Conservation (phyloP, 2,329 filamentous ascomycete species). For the Neonectria sp. region DNA sequence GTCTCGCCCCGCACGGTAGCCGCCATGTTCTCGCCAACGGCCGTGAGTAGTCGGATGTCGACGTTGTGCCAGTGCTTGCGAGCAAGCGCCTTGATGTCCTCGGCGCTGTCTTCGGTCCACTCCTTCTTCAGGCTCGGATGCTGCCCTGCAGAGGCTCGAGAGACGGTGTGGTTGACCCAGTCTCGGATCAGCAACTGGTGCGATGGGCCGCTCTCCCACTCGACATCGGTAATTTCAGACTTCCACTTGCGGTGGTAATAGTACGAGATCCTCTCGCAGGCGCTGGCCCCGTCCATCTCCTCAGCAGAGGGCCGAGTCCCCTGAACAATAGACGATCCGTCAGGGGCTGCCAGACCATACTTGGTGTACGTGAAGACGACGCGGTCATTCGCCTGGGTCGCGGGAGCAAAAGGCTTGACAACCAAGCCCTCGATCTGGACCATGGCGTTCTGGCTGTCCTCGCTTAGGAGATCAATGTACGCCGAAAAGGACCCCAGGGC, state of each 20-base stretch:
- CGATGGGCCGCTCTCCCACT: neutral
- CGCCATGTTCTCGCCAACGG: conserved; percentile 5
- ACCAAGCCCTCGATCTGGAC: conserved; percentile 8
- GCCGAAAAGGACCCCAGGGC: conserved; percentile 1
- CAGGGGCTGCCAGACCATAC: neutral
- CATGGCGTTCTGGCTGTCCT: neutral
- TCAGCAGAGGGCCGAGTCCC: neutral
- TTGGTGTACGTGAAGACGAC: neutral
- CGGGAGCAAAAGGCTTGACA: neutral
- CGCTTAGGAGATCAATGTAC: conserved; percentile 3
- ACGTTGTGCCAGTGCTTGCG: neutral
- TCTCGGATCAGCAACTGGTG: neutral
- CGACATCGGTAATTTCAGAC: no score
- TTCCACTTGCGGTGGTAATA: no score
- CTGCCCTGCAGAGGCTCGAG: conserved; percentile 3
- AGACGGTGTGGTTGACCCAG: neutral
- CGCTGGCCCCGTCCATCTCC: neutral
- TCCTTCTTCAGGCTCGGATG: conserved; percentile 1
- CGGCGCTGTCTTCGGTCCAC: conserved; percentile 1
- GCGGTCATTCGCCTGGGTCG: conserved; percentile 4
- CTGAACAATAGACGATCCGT: neutral
- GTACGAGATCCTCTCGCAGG: no score
- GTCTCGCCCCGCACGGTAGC: neutral
- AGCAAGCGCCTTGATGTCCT: conserved; percentile 2
- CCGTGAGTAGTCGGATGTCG: neutral